A percentile compares a stretch with the other conserved stretches of the same genome.
phyloP scores from a whole-genome alignment of 1,284 basidiomycete genomes.

The Coniferiporia sulphurascens region DNA sequence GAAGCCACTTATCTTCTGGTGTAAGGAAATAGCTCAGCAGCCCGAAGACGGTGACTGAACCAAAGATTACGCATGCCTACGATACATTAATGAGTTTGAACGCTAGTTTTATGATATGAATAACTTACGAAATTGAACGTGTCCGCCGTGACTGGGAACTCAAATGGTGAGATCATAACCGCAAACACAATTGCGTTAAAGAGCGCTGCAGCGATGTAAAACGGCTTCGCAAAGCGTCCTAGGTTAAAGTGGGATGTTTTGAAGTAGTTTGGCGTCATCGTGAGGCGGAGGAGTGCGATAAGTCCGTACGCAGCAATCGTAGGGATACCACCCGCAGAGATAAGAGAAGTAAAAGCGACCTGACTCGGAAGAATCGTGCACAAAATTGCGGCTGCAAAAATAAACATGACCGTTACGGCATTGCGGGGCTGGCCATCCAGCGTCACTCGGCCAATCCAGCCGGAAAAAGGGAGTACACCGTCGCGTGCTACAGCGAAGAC shows the following conservation, averaged over 20 bases:
- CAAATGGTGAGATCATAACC: slow-evolving; percentile 61
- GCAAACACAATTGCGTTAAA: slow-evolving; percentile 74
- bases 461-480: slow-evolving; percentile 76
- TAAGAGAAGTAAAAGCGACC: slow-evolving; percentile 81
- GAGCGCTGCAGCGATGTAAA: slow-evolving; percentile 59
- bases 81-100: slow-evolving; percentile 18
- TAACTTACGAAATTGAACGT: slow-evolving; percentile 75
- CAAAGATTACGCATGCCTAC: slow-evolving; percentile 74
- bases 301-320: slow-evolving; percentile 81
- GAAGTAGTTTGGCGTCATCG: slow-evolving; percentile 73
- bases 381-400: slow-evolving; percentile 66
- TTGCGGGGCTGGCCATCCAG: slow-evolving; percentile 67
- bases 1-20: slow-evolving; percentile 73
- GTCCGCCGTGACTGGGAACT: slow-evolving; percentile 67
- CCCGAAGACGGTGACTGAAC: slow-evolving; percentile 70
- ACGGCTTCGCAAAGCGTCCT: slow-evolving; percentile 58
- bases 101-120: background rate
- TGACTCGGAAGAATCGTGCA: slow-evolving; percentile 83
- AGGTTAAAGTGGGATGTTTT: slow-evolving; percentile 65
- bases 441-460: slow-evolving; percentile 75
- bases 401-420: slow-evolving; percentile 76
- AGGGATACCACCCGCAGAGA: slow-evolving; percentile 76
- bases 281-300: slow-evolving; percentile 66
- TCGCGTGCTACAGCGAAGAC: slow-evolving; percentile 86
- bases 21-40: slow-evolving; percentile 71